Conservation (phyloP, 2,329 filamentous ascomycete species). For the Alternaria burnsii region DNA sequence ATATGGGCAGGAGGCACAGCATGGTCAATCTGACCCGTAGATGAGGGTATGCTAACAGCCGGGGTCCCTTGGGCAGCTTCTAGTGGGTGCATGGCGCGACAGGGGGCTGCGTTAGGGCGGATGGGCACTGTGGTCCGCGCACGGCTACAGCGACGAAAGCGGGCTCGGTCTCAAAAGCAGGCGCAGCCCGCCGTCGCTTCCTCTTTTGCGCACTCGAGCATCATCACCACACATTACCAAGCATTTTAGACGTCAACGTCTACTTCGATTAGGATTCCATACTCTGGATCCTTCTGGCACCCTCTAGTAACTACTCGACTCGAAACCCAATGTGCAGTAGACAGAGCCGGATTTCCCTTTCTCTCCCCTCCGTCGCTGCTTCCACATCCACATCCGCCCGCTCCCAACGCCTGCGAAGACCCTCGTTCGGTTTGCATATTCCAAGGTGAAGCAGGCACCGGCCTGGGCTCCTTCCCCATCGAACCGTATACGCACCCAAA, state of each 20-base stretch:
- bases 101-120: slow-evolving; percentile 19
- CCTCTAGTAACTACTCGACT: slow-evolving; percentile 23
- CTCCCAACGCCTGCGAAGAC: slow-evolving; percentile 30
- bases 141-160: slow-evolving; percentile 16
- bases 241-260: slow-evolving; percentile 36
- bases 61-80: slow-evolving; percentile 28
- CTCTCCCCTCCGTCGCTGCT: slow-evolving; percentile 44
- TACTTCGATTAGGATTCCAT: slow-evolving; percentile 25
- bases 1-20: slow-evolving; percentile 29
- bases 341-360: slow-evolving; percentile 40
- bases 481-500: slow-evolving; percentile 10
- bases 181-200: slow-evolving; percentile 29
- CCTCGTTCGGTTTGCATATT: slow-evolving; percentile 41
- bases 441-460: slow-evolving; percentile 47
- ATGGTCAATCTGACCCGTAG: slow-evolving; percentile 39
- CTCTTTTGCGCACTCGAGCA: slow-evolving; percentile 27
- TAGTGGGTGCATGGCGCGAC: slow-evolving; percentile 31
- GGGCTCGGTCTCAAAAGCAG: slow-evolving; percentile 30
- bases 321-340: slow-evolving; percentile 49
- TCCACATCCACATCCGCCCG: slow-evolving; percentile 27
- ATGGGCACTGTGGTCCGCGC: slow-evolving; percentile 29
- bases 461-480: slow-evolving; percentile 34
- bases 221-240: slow-evolving; percentile 38
- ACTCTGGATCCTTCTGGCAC: slow-evolving; percentile 49
- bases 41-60: slow-evolving; percentile 36